A percentile compares a stretch with the other conserved stretches of the same genome.
Conservation (phyloP, 2,329 filamentous ascomycete species). For the Curvularia sp. region DNA sequence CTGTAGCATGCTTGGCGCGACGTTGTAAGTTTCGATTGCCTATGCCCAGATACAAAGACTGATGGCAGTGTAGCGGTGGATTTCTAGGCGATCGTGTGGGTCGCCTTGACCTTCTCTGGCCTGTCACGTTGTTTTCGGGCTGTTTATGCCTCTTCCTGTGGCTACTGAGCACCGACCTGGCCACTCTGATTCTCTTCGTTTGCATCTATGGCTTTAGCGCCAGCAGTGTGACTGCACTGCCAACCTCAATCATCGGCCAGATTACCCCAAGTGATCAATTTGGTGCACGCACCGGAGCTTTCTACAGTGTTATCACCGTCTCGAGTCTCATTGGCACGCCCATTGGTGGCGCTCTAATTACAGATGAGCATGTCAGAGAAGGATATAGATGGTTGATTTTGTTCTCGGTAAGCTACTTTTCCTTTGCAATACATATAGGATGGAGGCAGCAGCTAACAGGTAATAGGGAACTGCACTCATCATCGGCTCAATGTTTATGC, state of each 20-base stretch:
- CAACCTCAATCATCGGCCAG: slow-evolving; percentile 71
- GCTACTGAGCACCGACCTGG: slow-evolving; percentile 58
- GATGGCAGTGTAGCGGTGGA: slow-evolving; percentile 47
- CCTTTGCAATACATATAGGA: neutral
- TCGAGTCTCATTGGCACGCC: slow-evolving; percentile 72
- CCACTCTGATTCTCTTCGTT: slow-evolving; percentile 68
- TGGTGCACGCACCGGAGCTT: slow-evolving; percentile 70
- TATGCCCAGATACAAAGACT: neutral
- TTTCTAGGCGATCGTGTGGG: slow-evolving; percentile 62
- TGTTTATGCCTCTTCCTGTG: slow-evolving; percentile 64
- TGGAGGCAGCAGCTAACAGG: neutral
- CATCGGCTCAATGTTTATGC: slow-evolving; percentile 29
- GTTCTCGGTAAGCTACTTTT: slow-evolving; percentile 31
- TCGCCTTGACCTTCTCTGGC: slow-evolving; percentile 62
- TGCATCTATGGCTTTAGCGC: slow-evolving; percentile 74
- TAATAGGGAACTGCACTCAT: slow-evolving; percentile 26
- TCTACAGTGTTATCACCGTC: slow-evolving; percentile 68
- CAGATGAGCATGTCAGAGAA: slow-evolving; percentile 22
- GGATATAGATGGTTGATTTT: slow-evolving; percentile 37
- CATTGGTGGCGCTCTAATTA: slow-evolving; percentile 63
- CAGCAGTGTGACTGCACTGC: slow-evolving; percentile 70
- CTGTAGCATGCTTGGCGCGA: slow-evolving; percentile 63
- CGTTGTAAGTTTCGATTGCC: slow-evolving; percentile 52
- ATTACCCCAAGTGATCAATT: slow-evolving; percentile 74
- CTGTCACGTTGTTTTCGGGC: slow-evolving; percentile 54